These are phyloP conservation scores for Austroboletus niveus DNA, from an alignment of 1,284 basidiomycete species.

Conservation along the genomic window DNA sequence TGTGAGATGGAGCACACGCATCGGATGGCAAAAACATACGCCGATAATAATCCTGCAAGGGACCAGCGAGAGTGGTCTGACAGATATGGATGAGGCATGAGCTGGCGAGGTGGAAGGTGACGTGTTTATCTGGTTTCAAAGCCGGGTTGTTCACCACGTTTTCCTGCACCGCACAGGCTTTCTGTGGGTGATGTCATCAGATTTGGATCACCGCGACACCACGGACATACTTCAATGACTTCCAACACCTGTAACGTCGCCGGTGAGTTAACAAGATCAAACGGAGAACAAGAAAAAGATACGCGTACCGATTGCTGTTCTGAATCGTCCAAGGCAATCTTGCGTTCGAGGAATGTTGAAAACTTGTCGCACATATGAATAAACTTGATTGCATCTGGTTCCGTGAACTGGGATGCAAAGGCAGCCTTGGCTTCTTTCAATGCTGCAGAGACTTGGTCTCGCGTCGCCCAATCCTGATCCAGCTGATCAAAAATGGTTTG, in stretches of 20 bases:
- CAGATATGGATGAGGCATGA: slow-evolving; percentile 13
- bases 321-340: not conserved
- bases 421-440: slow-evolving; percentile 13
- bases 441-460: slow-evolving; percentile 1
- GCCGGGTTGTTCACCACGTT: slow-evolving; percentile 16
- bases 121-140: slow-evolving; percentile 10
- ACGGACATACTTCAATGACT: slow-evolving; percentile 18
- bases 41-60: not conserved
- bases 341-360: slow-evolving; percentile 11
- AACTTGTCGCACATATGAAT: slow-evolving; percentile 12
- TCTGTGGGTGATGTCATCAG: slow-evolving; percentile 10
- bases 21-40: slow-evolving; percentile 14
- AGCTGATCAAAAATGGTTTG: slow-evolving; percentile 2
- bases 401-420: slow-evolving; percentile 12
- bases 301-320: slow-evolving; percentile 16
- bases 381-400: slow-evolving; percentile 13
- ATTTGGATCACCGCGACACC: not conserved
- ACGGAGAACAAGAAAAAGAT: not conserved
- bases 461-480: not conserved
- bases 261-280: not conserved
- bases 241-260: slow-evolving; percentile 17
- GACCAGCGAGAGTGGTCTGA: not conserved
- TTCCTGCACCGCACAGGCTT: slow-evolving; percentile 26
- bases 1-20: not conserved
- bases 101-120: slow-evolving; percentile 10